A percentile compares a stretch with the other conserved stretches of the same genome.
These are phyloP conservation scores for Colletotrichum sp. DNA, from an alignment of 2,329 filamentous ascomycete genomes.

Conservation along the genomic window DNA sequence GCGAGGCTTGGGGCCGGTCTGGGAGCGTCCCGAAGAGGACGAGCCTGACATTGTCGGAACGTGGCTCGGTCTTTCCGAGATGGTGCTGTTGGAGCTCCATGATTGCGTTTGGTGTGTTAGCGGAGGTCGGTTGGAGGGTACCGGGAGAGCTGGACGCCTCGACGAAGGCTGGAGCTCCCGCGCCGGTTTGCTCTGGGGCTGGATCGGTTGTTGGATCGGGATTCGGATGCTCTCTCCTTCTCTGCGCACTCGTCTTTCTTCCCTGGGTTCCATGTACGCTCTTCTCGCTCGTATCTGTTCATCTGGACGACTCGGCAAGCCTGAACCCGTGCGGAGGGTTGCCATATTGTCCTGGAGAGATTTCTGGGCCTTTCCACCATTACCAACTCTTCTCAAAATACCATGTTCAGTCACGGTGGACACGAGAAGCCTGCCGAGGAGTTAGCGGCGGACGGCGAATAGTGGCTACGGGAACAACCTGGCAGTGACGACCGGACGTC, in stretches of 20 bases:
- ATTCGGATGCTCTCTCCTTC: conserved; percentile 12
- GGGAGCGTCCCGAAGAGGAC: conserved; percentile 37
- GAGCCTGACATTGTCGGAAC: conserved; percentile 36
- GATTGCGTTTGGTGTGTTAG: conserved; percentile 48
- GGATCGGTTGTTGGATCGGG: not conserved
- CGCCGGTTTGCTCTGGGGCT: conserved; percentile 31
- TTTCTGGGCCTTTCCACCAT: conserved; percentile 24
- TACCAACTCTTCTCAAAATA: not conserved
- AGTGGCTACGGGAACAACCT: conserved; percentile 20
- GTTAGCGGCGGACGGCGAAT: conserved; percentile 1
- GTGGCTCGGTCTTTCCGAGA: conserved; percentile 36
- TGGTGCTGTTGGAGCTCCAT: conserved; percentile 42
- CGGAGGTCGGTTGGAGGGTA: conserved; percentile 35
- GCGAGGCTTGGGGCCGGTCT: conserved; percentile 37
- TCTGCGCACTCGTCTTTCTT: conserved; percentile 12
- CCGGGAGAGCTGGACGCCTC: conserved; percentile 31
- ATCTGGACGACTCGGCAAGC: conserved; percentile 43
- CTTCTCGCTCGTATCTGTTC: conserved; percentile 38
- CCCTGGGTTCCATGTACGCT: conserved; percentile 19
- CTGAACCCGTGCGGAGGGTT: conserved; percentile 44
- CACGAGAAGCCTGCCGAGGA: not conserved
- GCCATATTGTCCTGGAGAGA: conserved; percentile 43
- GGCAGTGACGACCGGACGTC: conserved; percentile 1
- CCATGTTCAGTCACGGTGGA: conserved; percentile 14
- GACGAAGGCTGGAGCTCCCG: conserved; percentile 40